Conservation (phyloP, 371 early-diverging fungal species). For the Amoeboaphelidium protococcarum region DNA sequence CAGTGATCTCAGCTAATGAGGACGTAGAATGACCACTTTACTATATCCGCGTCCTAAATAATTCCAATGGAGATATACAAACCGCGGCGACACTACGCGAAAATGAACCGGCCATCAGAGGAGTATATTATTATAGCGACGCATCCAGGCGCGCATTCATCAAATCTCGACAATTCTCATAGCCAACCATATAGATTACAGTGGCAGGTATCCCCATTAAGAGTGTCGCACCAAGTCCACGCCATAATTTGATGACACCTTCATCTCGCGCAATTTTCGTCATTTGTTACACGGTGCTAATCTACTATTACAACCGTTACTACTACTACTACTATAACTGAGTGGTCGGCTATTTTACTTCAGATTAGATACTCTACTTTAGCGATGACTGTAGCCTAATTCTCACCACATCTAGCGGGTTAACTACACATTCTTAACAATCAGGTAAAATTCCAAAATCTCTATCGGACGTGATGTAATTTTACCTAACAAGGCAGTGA, state of each 20-base stretch:
- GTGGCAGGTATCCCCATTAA: conserved; percentile 72
- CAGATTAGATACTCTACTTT: too few species aligned
- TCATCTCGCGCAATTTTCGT: conserved; percentile 48
- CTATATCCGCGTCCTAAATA: conserved; percentile 70
- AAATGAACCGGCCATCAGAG: conserved; percentile 45
- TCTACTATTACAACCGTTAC: too few species aligned
- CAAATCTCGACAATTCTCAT: conserved; percentile 51
- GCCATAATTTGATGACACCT: conserved; percentile 48
- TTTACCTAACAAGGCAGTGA: too few species aligned
- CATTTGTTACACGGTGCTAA: too few species aligned
- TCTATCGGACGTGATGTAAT: too few species aligned
- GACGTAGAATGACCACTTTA: conserved; percentile 20
- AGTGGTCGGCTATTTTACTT: too few species aligned
- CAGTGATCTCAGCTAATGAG: conserved; percentile 16
- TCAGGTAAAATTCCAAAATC: too few species aligned
- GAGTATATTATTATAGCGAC: conserved; percentile 21
- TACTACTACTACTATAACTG: too few species aligned
- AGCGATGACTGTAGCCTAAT: too few species aligned
- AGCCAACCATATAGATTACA: conserved; percentile 76
- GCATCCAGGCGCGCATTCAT: conserved; percentile 3
- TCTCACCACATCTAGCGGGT: too few species aligned
- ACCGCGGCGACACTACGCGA: conserved; percentile 58
- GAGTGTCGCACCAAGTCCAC: conserved; percentile 60
- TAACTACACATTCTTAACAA: too few species aligned
- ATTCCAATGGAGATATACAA: conserved; percentile 61